Conservation (phyloP, 192 early-diverging fungal genomes). For the Gonapodya sp. region DNA sequence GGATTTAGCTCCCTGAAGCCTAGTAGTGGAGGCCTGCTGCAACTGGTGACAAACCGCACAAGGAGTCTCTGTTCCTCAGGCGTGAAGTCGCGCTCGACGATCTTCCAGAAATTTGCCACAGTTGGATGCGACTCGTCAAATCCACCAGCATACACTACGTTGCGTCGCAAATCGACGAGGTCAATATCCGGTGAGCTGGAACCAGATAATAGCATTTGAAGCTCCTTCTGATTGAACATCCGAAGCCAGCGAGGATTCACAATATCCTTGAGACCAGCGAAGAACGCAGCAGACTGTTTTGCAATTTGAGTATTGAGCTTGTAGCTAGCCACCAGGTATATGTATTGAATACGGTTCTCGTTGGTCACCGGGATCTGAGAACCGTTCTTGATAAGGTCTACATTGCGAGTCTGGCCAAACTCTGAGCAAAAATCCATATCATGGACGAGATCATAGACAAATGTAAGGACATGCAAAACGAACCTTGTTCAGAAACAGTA, state of each 20-base stretch:
- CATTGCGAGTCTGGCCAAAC: slow-evolving; percentile 10
- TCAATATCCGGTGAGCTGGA: slow-evolving; percentile 58
- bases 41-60: slow-evolving; percentile 86
- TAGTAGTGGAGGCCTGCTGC: slow-evolving; percentile 78
- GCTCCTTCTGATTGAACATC: slow-evolving; percentile 88
- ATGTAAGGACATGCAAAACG: background rate
- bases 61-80: slow-evolving; percentile 54
- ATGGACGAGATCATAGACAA: background rate
- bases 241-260: slow-evolving; percentile 78
- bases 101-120: slow-evolving; percentile 67
- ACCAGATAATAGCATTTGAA: slow-evolving; percentile 84
- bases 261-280: slow-evolving; percentile 69
- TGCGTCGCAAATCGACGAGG: slow-evolving; percentile 56
- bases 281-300: slow-evolving; percentile 70
- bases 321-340: slow-evolving; percentile 79
- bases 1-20: slow-evolving; percentile 74
- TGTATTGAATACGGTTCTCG: slow-evolving; percentile 77
- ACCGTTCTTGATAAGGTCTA: slow-evolving; percentile 74
- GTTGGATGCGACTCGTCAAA: slow-evolving; percentile 62
- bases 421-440: slow-evolving; percentile 14
- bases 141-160: slow-evolving; percentile 69
- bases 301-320: slow-evolving; percentile 75
- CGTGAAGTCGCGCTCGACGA: slow-evolving; percentile 40
- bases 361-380: slow-evolving; percentile 68
- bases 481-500: slow-evolving; percentile 51